Conservation (phyloP, 768 basidiomycete genomes). For the Cantharellus cinnabarinus region DNA sequence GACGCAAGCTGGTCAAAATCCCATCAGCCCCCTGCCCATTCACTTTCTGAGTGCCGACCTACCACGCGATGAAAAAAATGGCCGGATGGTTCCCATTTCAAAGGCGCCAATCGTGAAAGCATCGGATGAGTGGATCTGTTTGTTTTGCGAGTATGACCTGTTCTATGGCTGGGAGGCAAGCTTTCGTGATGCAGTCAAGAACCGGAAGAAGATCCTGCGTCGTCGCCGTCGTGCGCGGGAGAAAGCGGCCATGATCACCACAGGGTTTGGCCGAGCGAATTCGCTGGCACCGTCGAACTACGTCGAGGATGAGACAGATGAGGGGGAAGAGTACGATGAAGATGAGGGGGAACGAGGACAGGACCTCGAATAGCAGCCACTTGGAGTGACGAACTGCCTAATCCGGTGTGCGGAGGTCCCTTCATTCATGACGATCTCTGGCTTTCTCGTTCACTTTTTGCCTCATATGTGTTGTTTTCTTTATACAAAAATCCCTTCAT, state of each 20-base stretch:
- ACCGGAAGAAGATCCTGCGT: constrained; percentile 58
- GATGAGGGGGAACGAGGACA: constrained; percentile 13
- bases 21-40: constrained; percentile 38
- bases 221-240: constrained; percentile 52
- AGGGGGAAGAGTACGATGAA: constrained; percentile 11
- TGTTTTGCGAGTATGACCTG: constrained; percentile 79
- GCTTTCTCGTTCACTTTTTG: too few species aligned
- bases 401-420: too few species aligned
- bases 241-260: constrained; percentile 23
- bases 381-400: too few species aligned
- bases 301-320: constrained; percentile 20
- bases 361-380: too few species aligned
- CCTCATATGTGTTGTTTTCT: too few species aligned
- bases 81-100: background rate
- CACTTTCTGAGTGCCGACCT: constrained; percentile 44
- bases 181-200: constrained; percentile 44
- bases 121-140: constrained; percentile 79
- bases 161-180: constrained; percentile 70
- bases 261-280: constrained; percentile 23
- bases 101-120: constrained; percentile 25
- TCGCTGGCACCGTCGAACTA: constrained; percentile 13
- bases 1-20: constrained; percentile 24
- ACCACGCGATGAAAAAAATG: constrained; percentile 7
- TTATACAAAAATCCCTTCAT: too few species aligned
- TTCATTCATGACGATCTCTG: too few species aligned